Evolutionary conservation across 345 rosid genomes (phyloP), one percentile per base, ranked within the genome.

Genomic region (Hibiscus syriacus): DNA sequence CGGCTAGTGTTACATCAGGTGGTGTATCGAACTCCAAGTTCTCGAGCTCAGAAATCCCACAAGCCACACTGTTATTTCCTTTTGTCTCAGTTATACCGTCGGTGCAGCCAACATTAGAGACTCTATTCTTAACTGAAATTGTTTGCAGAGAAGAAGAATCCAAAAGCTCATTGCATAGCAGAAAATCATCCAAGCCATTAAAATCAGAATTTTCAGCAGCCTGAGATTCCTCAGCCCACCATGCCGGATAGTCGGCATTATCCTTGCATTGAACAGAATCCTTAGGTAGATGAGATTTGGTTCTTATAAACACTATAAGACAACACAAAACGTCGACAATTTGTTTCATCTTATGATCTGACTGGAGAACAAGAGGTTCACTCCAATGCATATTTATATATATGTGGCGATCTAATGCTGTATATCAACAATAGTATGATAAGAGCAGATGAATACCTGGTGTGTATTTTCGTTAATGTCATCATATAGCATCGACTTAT

Each of bases 141-240:
- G 56, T 76, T 66, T 67, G 68, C 32, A 49, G 34, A 22, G 85
- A 55, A 9, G 81, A 63, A 20, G 87, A 78, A 67, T 70, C 69
- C 4, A 80, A 71, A 57, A 79, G 74, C 70, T 89, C 93, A 46
- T 83, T 71, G 79, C 86, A 77, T 39, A 80, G 62, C 56, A 87
- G 80, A 81, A 81, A 71, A 72, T 82, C 72, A 45, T 89, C 87
- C 32, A 80, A 55, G 50, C 69, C 48, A 73, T 67, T 41, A n/a
- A 85, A 70, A 66, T 59, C 83, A 56, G 62, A 19, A 12, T 72
- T 67, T 0, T 89, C 96, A 23, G 67, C 76, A 55, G 76, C 84
- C 80, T 85, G 83, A 77, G 90, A 89, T 84, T 85, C 93, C 12
- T 88, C 88, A 2, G 85, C 89, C 62, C 86, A 76, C 84, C 90